phyloP scores from a whole-genome alignment of 257 asterid genomes.

The Orobanche coerulescens region DNA sequence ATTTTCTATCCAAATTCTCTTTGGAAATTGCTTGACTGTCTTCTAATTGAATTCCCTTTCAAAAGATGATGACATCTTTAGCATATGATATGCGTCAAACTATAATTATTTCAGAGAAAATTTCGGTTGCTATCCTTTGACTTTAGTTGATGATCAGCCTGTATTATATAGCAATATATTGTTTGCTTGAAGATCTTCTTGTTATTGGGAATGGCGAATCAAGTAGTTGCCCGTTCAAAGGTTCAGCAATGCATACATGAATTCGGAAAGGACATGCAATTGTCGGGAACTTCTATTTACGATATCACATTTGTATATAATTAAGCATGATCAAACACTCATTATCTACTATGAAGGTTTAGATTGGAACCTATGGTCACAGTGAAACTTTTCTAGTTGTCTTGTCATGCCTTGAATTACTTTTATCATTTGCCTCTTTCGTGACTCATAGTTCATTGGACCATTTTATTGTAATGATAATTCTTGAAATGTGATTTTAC shows the following conservation, averaged over 20 bases:
- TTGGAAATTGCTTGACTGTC: not conserved
- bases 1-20: not conserved
- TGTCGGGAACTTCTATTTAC: slow-evolving; percentile 9
- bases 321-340: not conserved
- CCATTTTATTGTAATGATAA: not conserved
- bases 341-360: slow-evolving; percentile 9
- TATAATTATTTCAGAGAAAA: not conserved
- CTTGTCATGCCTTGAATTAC: slow-evolving; percentile 5
- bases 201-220: not conserved
- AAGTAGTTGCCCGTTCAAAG: slow-evolving; percentile 4
- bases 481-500: not conserved
- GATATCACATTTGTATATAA: not conserved
- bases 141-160: not conserved
- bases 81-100: not conserved
- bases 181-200: slow-evolving; percentile 21
- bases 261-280: slow-evolving; percentile 1
- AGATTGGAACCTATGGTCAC: not conserved
- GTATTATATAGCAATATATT: slow-evolving; percentile 6
- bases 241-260: slow-evolving; percentile 2
- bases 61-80: slow-evolving; percentile 8
- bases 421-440: not conserved
- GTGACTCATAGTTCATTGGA: not conserved
- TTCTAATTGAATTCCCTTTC: not conserved
- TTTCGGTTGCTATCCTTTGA: not conserved
- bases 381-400: not conserved